phyloP scores from a whole-genome alignment of 2,329 filamentous ascomycete genomes.

The Botrytis porri region DNA sequence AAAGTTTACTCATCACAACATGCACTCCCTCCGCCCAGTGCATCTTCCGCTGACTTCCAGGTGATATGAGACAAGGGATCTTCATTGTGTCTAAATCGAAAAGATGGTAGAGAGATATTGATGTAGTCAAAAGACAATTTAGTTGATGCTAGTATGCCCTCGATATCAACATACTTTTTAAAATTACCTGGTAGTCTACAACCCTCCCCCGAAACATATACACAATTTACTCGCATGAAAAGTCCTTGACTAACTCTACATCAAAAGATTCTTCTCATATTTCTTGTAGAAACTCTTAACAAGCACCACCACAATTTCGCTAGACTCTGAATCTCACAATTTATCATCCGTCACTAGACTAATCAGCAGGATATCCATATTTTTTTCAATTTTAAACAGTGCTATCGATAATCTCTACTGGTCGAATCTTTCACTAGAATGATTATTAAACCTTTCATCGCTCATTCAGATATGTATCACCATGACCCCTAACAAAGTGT shows the following conservation, averaged over 20 bases:
- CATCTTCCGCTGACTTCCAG: too few relatives aligned
- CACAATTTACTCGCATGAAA: neutral
- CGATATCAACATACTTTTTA: neutral
- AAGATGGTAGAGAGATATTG: too few relatives aligned
- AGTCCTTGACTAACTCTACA: neutral
- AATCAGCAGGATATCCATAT: neutral
- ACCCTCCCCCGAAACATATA: neutral
- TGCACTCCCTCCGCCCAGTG: too few relatives aligned
- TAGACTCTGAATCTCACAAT: neutral
- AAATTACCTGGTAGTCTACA: neutral
- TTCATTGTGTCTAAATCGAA: too few relatives aligned
- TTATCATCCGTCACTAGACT: neutral
- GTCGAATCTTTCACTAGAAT: neutral
- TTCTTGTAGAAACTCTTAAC: neutral
- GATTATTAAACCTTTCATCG: rapidly evolving
- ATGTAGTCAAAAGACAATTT: too few relatives aligned
- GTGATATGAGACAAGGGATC: too few relatives aligned
- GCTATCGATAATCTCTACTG: neutral
- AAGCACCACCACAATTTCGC: neutral
- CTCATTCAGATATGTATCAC: neutral
- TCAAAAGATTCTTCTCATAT: neutral
- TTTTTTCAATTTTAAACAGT: neutral
- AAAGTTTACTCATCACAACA: too few relatives aligned
- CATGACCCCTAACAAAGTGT: rapidly evolving
- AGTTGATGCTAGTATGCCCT: neutral